Evolutionary conservation across 2,329 filamentous ascomycete species (phyloP), one percentile per base, ranked within the genome.

Genomic region (Drechslerella coelobrocha): DNA sequence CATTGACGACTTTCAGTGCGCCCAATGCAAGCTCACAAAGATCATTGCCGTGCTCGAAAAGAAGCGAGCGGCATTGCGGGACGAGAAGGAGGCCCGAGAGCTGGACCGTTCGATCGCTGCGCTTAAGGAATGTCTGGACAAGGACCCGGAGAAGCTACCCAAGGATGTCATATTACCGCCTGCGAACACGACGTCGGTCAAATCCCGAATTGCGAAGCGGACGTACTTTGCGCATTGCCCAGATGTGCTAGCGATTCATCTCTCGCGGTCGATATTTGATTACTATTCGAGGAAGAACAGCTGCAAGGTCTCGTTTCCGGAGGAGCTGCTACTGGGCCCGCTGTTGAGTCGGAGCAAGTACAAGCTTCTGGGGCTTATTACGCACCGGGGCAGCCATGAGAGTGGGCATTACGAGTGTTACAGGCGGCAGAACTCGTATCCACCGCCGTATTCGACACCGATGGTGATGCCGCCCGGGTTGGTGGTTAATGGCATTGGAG

Each of bases 361-460:
- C 79, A 91, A 88, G 75, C 83, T 99, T 3, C 84, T 96, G 0
- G 91, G 89, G 10, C 86, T 96, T 34, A 91, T 99, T 34, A 96
- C 91, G 21, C 94, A 99, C 78, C 96, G 96, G 76, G 94, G 94
- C 37, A 95, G 90, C 72, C 94, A 99, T 78, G 89, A 96, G 77
- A 96, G 92, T 76, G 94, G 94, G 0, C 94, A 99, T 78, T 99
- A 99, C 80, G 94, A 99, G 78, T 93, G 92, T 0, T 97, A 97
- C 79, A 85, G 94, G 31, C 86, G 94, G 37, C 94, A 97, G 79
- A 89, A 90, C 66, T 80, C 91, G 7, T 86, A 88, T 54, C 71
- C 72, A 14, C 81, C 89, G 2, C 92, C 92, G 0, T 97, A 88
- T 77, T 89, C 91, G 0, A 97, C 93, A 6, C 87, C 78, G 83